Evolutionary conservation across 2,329 filamentous ascomycete species (phyloP).

Genomic region (Cordyceps javanica): DNA sequence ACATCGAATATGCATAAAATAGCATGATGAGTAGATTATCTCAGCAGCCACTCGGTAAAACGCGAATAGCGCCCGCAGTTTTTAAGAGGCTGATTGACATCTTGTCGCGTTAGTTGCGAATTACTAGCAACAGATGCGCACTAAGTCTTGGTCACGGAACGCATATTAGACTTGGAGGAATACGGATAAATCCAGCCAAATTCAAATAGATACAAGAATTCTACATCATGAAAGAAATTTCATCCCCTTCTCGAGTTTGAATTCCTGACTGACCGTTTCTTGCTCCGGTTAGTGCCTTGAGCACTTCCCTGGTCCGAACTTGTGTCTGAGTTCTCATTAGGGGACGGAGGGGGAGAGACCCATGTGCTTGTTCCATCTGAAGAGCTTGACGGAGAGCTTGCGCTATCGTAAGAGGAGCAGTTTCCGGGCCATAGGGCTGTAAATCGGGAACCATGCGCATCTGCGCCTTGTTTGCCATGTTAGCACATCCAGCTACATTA

Average conservation of each 20-base stretch:
- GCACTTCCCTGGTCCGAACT: background rate
- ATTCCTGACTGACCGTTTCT: no score
- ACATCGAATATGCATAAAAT: no score
- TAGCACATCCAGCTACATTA: background rate
- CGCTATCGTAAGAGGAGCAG: background rate
- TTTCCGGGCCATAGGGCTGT: background rate
- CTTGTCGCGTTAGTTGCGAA: no score
- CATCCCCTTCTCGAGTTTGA: no score
- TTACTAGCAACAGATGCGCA: background rate
- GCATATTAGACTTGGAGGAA: background rate
- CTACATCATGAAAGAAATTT: background rate
- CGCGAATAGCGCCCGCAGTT: no score
- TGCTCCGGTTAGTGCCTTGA: background rate
- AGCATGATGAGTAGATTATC: no score
- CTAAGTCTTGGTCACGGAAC: background rate
- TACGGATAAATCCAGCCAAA: background rate
- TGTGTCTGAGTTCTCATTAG: background rate
- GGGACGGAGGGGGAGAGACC: slow-evolving; percentile 1
- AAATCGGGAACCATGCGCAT: background rate
- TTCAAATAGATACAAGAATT: background rate
- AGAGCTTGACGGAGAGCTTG: background rate
- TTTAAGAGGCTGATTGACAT: no score
- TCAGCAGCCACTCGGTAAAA: no score
- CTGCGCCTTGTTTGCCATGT: background rate
- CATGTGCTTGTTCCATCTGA: background rate